phyloP scores from a whole-genome alignment of 2,329 filamentous ascomycete species.

The Lasiodiplodia sp. region DNA sequence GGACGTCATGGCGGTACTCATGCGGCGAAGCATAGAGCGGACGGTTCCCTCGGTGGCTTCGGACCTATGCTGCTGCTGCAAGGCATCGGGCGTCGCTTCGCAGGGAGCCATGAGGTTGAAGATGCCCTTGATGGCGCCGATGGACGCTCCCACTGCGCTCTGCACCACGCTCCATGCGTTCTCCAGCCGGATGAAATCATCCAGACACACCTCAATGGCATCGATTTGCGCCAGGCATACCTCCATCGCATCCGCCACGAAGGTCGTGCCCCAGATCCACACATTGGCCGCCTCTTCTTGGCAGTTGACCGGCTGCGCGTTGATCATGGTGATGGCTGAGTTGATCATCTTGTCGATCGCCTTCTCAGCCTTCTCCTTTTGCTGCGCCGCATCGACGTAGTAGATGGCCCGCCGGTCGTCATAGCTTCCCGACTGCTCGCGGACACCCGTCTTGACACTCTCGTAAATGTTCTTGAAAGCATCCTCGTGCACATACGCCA shows the following conservation, averaged over 20 bases:
- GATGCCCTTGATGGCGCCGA: constrained; percentile 53
- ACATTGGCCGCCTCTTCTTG: constrained; percentile 54
- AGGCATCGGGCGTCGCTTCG: constrained; percentile 34
- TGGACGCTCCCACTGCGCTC: constrained; percentile 49
- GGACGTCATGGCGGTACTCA: constrained; percentile 30
- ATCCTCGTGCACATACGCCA: constrained; percentile 56
- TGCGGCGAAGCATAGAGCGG: constrained; percentile 29
- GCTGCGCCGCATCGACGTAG: constrained; percentile 54
- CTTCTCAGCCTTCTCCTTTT: constrained; percentile 54
- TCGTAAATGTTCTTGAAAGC: constrained; percentile 57
- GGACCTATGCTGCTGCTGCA: constrained; percentile 17
- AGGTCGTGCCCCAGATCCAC: constrained; percentile 54
- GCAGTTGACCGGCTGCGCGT: constrained; percentile 46
- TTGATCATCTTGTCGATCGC: constrained; percentile 57
- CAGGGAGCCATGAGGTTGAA: constrained; percentile 52
- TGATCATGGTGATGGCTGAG: constrained; percentile 53
- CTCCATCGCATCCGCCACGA: constrained; percentile 55
- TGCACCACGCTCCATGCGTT: constrained; percentile 54
- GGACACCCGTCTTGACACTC: constrained; percentile 45
- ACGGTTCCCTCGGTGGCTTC: constrained; percentile 29
- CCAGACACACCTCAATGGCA: constrained; percentile 48
- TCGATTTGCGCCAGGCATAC: constrained; percentile 52
- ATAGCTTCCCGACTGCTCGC: constrained; percentile 24
- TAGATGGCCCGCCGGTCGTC: constrained; percentile 44
- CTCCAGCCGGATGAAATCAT: constrained; percentile 56